phyloP scores from a whole-genome alignment of 1,284 basidiomycete genomes.

The Trametes polyzona region DNA sequence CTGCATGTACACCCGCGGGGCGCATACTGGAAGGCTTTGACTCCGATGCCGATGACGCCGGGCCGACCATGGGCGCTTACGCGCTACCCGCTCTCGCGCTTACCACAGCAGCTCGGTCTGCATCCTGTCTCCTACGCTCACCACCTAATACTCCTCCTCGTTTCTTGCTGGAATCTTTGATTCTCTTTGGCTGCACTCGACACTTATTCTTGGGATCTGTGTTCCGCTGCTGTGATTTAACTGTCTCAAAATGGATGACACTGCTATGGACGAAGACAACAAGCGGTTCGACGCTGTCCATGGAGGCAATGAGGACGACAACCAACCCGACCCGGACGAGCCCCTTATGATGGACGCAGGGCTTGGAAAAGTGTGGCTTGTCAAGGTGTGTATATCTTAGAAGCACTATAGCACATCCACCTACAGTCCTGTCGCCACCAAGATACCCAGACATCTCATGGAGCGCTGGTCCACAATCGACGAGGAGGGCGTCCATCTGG shows the following conservation, averaged over 20 bases:
- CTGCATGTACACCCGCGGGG: no score
- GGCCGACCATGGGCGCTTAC: not conserved
- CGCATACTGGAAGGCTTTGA: not conserved
- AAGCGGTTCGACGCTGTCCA: slow-evolving; percentile 65
- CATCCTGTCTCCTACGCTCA: not conserved
- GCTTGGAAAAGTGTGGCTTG: slow-evolving; percentile 76
- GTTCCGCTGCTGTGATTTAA: not conserved
- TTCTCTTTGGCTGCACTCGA: not conserved
- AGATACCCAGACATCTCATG: slow-evolving; percentile 76
- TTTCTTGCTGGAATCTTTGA: not conserved
- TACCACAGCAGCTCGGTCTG: no score
- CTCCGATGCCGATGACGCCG: not conserved
- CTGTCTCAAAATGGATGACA: slow-evolving; percentile 46
- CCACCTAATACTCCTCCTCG: not conserved
- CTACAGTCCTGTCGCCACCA: not conserved
- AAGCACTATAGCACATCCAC: slow-evolving; percentile 9
- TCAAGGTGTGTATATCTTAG: slow-evolving; percentile 55
- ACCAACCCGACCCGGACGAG: slow-evolving; percentile 77
- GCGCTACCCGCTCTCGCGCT: not conserved
- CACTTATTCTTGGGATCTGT: not conserved
- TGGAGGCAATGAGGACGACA: slow-evolving; percentile 55
- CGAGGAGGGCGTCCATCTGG: slow-evolving; percentile 68
- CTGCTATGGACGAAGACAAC: slow-evolving; percentile 56
- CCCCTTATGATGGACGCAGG: slow-evolving; percentile 73
- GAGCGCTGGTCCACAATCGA: slow-evolving; percentile 69